Evolutionary conservation across 1,139 yeast genomes (phyloP), one percentile per base, ranked within the genome.

Genomic region (Hyphopichia buzzinii): DNA sequence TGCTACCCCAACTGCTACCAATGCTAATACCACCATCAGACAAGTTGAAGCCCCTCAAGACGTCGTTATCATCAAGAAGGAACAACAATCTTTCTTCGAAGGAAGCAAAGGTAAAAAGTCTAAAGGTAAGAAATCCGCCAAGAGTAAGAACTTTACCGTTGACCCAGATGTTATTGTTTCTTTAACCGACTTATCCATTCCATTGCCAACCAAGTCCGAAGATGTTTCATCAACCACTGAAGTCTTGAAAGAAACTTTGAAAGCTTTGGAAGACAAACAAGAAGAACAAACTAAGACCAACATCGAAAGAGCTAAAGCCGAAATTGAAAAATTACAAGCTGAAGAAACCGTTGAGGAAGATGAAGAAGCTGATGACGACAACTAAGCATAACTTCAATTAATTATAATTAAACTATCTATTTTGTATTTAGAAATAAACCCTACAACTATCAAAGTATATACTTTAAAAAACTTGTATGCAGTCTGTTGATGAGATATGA

Each of bases 161-260:
- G 92, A 90, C 57, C 84, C 95, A 40, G 84, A 82, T 44, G 75
- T 88, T 46, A 82, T 92, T 54, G 82, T 84, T 47, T 78, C 86
- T 41, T 77, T 94, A 51, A 74, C 88, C 45, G 83, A 84, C 52
- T 77, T 90, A 59, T 81, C 82, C 44, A 77, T 92, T 46, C 73
- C 86, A 37, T 79, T 90, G 49, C 99, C 99, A 56, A 72, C 83
- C 43, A 77, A 82, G 53, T 70, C 77, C 49, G 94, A 83, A 19
- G 95, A 86, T 39, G 81, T 85, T 46, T 73, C 84, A 33, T 64
- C 65, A 36, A 79, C 95, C 46, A 62, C 86, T 51, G 79, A 72
- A 42, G 72, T 79, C 50, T 78, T 92, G 64, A 81, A 82, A 72
- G 78, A 74, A 53, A 89, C 94, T 62, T 77, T 87, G 58, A 71